A percentile compares a stretch with the other conserved stretches of the same genome.
Conservation (phyloP, 805 yeast genomes). For the Saturnispora bothae region DNA sequence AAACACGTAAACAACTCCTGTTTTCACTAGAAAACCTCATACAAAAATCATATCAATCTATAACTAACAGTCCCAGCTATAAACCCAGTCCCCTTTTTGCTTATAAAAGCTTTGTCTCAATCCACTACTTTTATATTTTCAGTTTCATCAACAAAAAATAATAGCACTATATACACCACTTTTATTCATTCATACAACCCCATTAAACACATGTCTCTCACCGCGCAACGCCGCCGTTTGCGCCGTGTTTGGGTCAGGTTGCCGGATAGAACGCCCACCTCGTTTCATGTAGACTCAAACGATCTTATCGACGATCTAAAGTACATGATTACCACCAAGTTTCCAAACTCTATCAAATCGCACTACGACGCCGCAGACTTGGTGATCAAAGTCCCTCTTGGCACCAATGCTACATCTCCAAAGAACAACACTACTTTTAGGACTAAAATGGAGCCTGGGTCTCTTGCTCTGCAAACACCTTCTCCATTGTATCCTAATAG, state of each 20-base stretch:
- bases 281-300: slow-evolving; percentile 46
- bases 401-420: background rate
- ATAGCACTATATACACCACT: too few relatives aligned
- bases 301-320: slow-evolving; percentile 82
- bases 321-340: slow-evolving; percentile 47
- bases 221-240: slow-evolving; percentile 7
- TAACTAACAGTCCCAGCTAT: too few relatives aligned
- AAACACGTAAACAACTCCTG: too few relatives aligned
- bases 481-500: slow-evolving; percentile 4
- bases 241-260: slow-evolving; percentile 48
- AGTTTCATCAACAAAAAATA: too few relatives aligned
- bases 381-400: slow-evolving; percentile 21
- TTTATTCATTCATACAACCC: too few relatives aligned
- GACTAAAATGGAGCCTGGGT: background rate
- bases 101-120: too few relatives aligned
- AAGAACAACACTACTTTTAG: too few relatives aligned
- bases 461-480: slow-evolving; percentile 1
- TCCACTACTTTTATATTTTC: too few relatives aligned
- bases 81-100: too few relatives aligned
- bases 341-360: slow-evolving; percentile 55
- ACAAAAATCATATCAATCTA: too few relatives aligned
- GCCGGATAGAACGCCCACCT: slow-evolving; percentile 51
- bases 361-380: slow-evolving; percentile 63
- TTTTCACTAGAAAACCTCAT: too few relatives aligned
- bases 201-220: too few relatives aligned